Base-by-base conservation (phyloP, 345 rosid species). In the Aquilaria yunnanensis region DNA sequence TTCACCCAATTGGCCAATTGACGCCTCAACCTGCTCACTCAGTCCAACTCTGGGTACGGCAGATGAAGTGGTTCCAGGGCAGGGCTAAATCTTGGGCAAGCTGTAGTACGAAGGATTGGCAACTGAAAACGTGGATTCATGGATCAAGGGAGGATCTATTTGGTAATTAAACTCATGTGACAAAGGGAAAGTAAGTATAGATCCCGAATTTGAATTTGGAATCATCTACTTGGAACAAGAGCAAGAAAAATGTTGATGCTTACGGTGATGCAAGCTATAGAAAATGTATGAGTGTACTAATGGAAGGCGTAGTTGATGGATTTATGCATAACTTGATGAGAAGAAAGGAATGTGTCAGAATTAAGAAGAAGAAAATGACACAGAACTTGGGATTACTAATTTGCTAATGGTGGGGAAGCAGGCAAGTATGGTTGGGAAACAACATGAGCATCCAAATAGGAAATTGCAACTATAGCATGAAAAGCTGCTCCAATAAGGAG, bases 61-160 rank as follows among this genome's bases (percentile, higher is more conserved):
- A 47, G 12, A 30, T 16, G 70, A 46, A 61, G 72, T 72, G 34
- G 73, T 78, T 49, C 68, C 68, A 32, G 88, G 80, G 62, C 79
- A 79, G 54, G 86, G 85, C 99, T 95, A 94, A 87, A 90, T 94
- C 88, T 85, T 97, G 33, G 89, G 80, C 69, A 88, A 74, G 70
- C 78, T 80, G 78, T 83, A 90, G 67, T 96, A 83, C 14, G 90
- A 80, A 13, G 90, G 94, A 75, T 90, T 85, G 2, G 95, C 95
- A 29, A 87, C 77, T 16, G 96, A 85, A 79, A 92, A 92, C 37
- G 95, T 80, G 11, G 90, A 75, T 60, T 86, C 92, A 65, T 78
- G 86, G 68, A 86, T 69, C 51, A 90, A 75, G 16, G 97, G 94
- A 73, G 86, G 87, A 80, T 93, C 96, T 97, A 93, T 93, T 72